Evolutionary conservation across 1,284 basidiomycete genomes (phyloP), one percentile per base, ranked within the genome.

Genomic region (Megacollybia platyphylla): DNA sequence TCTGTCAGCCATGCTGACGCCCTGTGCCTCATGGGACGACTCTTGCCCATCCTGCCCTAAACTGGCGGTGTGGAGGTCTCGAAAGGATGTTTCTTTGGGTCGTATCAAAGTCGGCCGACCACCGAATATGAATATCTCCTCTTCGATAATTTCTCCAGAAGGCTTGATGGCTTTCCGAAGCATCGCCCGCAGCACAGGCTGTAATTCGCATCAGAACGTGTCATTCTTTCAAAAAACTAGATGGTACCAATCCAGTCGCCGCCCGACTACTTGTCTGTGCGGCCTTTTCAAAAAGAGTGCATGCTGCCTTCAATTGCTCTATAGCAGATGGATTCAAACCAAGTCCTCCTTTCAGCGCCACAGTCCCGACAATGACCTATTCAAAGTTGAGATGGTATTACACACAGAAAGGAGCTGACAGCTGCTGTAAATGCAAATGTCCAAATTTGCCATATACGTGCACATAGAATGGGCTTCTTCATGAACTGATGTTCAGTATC

Each of bases 381-480:
- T 18, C 24, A 20, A 28, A 4, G 9, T 41, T 36, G 11, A 32
- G 35, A 35, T 9, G 9, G 37, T 18, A 40, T 9, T 36, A 7
- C 37, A 13, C 11, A 11, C 2, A 39, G 42, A 39, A 13, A 29
- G 15, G 32, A 41, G 50, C 63, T 52, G 50, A 71, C 69, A 24
- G 68, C 60, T 28, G 70, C 64, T 13, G 65, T 60, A 48, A 73
- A 72, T 2, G 65, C 59, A 32, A 65, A 54, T 3, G 68, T 61
- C 70, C 71, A 72, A 37, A 71, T 65, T 39, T 64, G 58, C 64
- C 68, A 71, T n/a, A 71, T 53, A 7, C 69, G 59, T 27, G 62
- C 49, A 44, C 63, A 61, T 11, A 72, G 52, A 4, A 54, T 36
- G 1, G 70, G 68, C 24, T 65, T 60, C 49, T 60, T 61, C 20